These are phyloP conservation scores for Crassisporium funariophilum DNA, from an alignment of 768 basidiomycete genomes.

Conservation along the genomic window DNA sequence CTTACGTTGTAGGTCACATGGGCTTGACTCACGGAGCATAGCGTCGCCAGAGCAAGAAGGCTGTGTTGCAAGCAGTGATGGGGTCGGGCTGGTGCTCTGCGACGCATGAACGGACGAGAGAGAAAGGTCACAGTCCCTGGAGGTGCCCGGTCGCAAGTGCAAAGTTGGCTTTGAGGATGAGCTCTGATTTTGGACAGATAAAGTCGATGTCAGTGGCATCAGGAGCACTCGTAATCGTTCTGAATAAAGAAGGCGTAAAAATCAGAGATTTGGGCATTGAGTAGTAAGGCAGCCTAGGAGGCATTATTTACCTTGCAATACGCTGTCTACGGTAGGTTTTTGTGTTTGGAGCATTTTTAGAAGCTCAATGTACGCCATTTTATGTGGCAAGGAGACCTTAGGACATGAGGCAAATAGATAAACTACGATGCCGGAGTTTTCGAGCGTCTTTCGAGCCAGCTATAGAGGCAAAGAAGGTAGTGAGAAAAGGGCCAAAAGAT, in stretches of 20 bases:
- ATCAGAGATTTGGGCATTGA: conserved; percentile 6
- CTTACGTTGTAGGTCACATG: too few species aligned
- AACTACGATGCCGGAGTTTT: conserved; percentile 39
- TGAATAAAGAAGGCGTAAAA: conserved; percentile 13
- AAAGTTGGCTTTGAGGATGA: too few species aligned
- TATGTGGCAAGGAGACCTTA: conserved; percentile 39
- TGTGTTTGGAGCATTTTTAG: conserved; percentile 43
- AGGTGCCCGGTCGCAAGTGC: too few species aligned
- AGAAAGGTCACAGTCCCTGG: too few species aligned
- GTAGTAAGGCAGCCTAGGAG: neutral
- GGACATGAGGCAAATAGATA: conserved; percentile 51
- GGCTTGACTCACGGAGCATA: too few species aligned
- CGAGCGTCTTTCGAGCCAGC: conserved; percentile 52
- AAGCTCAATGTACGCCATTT: conserved; percentile 51
- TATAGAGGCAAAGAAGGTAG: conserved; percentile 24
- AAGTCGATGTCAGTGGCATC: conserved; percentile 35
- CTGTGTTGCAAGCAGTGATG: too few species aligned
- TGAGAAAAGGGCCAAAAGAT: conserved; percentile 5
- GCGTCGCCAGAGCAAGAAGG: too few species aligned
- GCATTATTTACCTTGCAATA: conserved; percentile 34
- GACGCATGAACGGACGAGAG: too few species aligned
- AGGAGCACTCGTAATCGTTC: conserved; percentile 36
- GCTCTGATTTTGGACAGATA: conserved; percentile 24
- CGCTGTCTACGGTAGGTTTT: conserved; percentile 29
- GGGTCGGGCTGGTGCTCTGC: too few species aligned